A percentile compares a stretch with the other conserved stretches of the same genome.
These are phyloP conservation scores for Retiboletus fuscus DNA, from an alignment of 1,284 basidiomycete species.

Conservation along the genomic window DNA sequence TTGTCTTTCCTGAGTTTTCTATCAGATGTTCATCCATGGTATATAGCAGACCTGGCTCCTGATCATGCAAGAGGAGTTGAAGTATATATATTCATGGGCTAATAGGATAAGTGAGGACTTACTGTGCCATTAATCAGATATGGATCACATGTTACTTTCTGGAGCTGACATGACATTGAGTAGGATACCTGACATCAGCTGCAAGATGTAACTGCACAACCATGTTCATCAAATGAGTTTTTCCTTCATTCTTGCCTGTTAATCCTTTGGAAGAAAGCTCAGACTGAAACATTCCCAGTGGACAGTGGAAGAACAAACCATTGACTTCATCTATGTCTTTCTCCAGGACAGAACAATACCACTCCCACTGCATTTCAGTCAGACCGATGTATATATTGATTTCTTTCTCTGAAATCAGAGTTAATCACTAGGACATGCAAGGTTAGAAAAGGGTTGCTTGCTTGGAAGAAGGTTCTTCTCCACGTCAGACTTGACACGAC, in stretches of 20 bases:
- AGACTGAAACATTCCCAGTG: background rate
- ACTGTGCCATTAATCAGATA: slow-evolving; percentile 90
- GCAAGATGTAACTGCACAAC: slow-evolving; percentile 90
- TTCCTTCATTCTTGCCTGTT: slow-evolving; percentile 98
- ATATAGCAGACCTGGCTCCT: slow-evolving; percentile 97
- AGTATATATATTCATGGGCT: background rate
- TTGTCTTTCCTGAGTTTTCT: slow-evolving; percentile 96
- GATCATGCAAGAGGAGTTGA: slow-evolving; percentile 4
- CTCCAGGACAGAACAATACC: slow-evolving; percentile 96
- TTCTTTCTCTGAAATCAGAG: slow-evolving; percentile 83
- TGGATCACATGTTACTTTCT: slow-evolving; percentile 87
- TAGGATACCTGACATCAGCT: background rate
- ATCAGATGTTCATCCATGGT: slow-evolving; percentile 98
- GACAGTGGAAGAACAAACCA: slow-evolving; percentile 56
- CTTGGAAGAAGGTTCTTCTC: slow-evolving; percentile 96
- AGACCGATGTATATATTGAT: slow-evolving; percentile 99
- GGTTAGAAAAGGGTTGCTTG: slow-evolving; percentile 49
- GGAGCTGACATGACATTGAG: slow-evolving; percentile 55
- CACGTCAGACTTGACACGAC: slow-evolving; percentile 96
- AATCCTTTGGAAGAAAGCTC: slow-evolving; percentile 60
- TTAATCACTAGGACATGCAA: slow-evolving; percentile 1
- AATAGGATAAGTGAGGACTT: slow-evolving; percentile 43
- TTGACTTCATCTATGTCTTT: slow-evolving; percentile 99
- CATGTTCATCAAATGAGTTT: slow-evolving; percentile 97
- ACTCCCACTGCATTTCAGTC: slow-evolving; percentile 98